Evolutionary conservation across 192 early-diverging fungal genomes (phyloP).

Genomic region (Linnemannia zychae): DNA sequence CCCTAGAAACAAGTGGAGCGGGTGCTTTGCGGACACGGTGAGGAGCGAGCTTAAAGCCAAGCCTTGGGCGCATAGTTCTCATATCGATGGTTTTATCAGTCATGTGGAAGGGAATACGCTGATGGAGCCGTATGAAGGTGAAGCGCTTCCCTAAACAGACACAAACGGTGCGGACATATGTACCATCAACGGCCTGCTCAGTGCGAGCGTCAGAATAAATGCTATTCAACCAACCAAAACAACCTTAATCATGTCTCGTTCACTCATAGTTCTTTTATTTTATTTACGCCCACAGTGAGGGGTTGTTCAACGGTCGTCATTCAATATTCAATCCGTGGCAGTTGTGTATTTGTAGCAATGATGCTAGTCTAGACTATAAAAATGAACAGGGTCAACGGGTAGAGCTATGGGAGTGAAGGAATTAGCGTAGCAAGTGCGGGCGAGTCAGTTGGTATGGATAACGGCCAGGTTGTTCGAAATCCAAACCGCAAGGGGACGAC

Average conservation of each 20-base stretch:
- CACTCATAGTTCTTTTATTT: background rate
- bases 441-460: background rate
- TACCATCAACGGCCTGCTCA: background rate
- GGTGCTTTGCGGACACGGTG: conserved; percentile 12
- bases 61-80: conserved; percentile 17
- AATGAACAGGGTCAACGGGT: background rate
- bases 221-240: background rate
- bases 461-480: background rate
- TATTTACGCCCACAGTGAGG: background rate
- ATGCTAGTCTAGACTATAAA: background rate
- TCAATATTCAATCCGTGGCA: background rate
- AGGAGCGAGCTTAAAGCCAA: conserved; percentile 11
- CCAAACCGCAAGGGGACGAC: no score
- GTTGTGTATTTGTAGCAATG: background rate
- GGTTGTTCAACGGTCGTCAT: background rate
- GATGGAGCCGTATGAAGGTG: conserved; percentile 15
- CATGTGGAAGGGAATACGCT: conserved; percentile 6
- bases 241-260: background rate
- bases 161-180: background rate
- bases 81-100: conserved; percentile 1
- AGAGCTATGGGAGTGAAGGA: background rate
- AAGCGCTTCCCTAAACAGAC: conserved; percentile 2
- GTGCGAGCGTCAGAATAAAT: conserved; percentile 12
- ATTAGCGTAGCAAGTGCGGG: background rate
- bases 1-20: conserved; percentile 17